Evolutionary conservation across 306 rosid species (phyloP).

Genomic region (Mimosa pudica): DNA sequence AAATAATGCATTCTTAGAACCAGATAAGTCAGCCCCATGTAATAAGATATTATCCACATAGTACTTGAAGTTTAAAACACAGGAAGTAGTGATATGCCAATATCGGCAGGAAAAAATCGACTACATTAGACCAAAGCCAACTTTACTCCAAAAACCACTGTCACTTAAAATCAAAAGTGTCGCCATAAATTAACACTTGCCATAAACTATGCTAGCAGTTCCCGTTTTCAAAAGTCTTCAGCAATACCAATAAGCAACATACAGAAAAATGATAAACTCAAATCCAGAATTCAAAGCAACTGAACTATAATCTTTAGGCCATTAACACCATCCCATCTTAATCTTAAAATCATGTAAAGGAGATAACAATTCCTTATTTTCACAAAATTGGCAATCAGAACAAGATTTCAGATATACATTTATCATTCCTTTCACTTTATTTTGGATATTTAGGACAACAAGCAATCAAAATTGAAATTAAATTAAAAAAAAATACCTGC

Average conservation of each 20-base stretch:
- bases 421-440: neutral
- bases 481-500: conserved; percentile 57
- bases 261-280: neutral
- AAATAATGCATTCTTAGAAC: neutral
- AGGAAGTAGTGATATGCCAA: neutral
- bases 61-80: neutral
- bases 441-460: neutral
- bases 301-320: neutral
- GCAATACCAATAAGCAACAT: neutral
- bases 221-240: neutral
- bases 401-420: neutral
- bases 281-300: neutral
- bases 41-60: neutral
- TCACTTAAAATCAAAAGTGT: neutral
- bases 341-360: neutral
- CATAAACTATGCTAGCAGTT: neutral
- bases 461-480: neutral
- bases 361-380: neutral
- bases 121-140: neutral
- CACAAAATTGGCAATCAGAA: neutral
- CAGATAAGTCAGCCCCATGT: conserved; percentile 6
- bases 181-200: neutral
- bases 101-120: neutral
- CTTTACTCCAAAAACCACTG: neutral
- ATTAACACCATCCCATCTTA: neutral